Conservation (phyloP, 2,329 filamentous ascomycete species). For the Fusarium cyanostomum region DNA sequence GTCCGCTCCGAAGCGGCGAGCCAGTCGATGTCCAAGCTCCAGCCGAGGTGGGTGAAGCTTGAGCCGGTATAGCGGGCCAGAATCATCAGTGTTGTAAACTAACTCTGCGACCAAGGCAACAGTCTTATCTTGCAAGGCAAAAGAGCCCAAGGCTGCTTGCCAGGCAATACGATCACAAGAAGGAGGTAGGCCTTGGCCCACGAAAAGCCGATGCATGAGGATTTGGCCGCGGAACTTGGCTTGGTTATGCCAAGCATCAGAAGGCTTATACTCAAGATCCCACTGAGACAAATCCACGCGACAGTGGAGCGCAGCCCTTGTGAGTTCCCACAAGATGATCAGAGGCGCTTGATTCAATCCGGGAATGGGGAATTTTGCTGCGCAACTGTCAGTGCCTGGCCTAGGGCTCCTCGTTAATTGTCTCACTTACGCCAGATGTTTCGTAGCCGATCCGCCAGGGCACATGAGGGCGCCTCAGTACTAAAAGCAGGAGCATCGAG, state of each 20-base stretch:
- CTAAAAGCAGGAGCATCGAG: neutral
- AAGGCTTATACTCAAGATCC: constrained; percentile 48
- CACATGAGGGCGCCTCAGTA: neutral
- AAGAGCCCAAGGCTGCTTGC: constrained; percentile 53
- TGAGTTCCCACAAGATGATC: constrained; percentile 62
- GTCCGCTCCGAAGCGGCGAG: constrained; percentile 65
- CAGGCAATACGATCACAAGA: constrained; percentile 56
- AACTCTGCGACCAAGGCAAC: constrained; percentile 58
- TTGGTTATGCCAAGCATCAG: constrained; percentile 56
- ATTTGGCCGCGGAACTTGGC: constrained; percentile 54
- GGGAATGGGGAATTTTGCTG: constrained; percentile 51
- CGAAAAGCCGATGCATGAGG: constrained; percentile 51
- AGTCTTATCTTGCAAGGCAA: constrained; percentile 47
- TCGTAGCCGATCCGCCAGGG: constrained; percentile 43
- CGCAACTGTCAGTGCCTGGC: neutral
- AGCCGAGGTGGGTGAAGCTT: constrained; percentile 59
- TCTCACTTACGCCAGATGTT: constrained; percentile 53
- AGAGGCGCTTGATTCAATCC: constrained; percentile 57
- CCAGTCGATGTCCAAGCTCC: constrained; percentile 61
- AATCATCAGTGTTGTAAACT: constrained; percentile 46
- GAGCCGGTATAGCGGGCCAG: constrained; percentile 56
- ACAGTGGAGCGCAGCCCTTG: constrained; percentile 59
- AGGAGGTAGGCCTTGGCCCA: constrained; percentile 59
- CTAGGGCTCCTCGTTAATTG: neutral
- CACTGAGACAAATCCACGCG: constrained; percentile 51